Evolutionary conservation across 306 rosid genomes (phyloP).

Genomic region (Vigna angularis): DNA sequence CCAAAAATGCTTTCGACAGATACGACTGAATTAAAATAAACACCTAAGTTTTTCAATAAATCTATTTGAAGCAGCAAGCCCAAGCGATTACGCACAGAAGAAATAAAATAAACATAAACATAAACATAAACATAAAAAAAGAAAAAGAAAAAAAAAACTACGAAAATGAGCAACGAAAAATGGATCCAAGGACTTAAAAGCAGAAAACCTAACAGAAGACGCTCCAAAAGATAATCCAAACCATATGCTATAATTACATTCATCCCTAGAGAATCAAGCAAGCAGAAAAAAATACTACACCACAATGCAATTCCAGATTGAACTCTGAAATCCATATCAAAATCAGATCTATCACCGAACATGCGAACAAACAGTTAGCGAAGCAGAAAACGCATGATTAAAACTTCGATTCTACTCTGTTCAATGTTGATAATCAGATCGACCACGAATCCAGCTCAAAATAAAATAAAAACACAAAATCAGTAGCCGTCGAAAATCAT

Average conservation of each 20-base stretch:
- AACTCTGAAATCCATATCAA: conserved; percentile 13
- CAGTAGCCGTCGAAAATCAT: conserved; percentile 17
- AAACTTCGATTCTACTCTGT: not conserved
- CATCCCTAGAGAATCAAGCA: not conserved
- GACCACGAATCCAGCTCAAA: conserved; percentile 29
- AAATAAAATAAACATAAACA: not conserved
- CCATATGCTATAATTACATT: not conserved
- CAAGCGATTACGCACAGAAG: not conserved
- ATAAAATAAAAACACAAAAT: not conserved
- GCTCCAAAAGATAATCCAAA: conserved; percentile 8
- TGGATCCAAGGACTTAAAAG: conserved; percentile 12
- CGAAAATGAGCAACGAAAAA: conserved; percentile 10
- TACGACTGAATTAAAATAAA: not conserved
- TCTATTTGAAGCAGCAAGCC: conserved; percentile 7
- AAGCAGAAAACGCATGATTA: not conserved
- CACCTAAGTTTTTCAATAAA: conserved; percentile 22
- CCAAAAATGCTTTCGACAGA: not conserved
- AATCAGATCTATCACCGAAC: conserved; percentile 44
- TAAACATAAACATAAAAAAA: not conserved
- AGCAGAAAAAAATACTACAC: conserved; percentile 20
- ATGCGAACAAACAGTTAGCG: not conserved
- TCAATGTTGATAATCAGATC: conserved; percentile 43
- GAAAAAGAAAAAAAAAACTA: not conserved
- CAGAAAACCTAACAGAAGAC: conserved; percentile 4
- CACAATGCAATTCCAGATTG: conserved; percentile 23